Conservation (phyloP, 768 basidiomycete genomes). For the Tulasnella sp. region DNA sequence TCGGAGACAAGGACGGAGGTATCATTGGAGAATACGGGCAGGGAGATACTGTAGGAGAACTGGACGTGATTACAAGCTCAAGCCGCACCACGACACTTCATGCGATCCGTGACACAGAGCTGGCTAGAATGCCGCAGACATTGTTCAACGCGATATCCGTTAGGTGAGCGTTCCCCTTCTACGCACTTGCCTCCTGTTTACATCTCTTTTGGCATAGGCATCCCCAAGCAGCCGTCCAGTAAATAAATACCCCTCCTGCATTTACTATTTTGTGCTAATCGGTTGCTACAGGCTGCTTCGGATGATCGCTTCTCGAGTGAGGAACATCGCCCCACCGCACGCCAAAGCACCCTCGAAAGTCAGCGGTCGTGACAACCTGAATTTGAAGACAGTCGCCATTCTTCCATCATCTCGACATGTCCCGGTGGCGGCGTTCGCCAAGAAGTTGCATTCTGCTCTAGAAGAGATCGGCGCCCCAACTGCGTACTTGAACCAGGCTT, state of each 20-base stretch:
- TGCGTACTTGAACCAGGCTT: constrained; percentile 85
- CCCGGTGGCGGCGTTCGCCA: constrained; percentile 80
- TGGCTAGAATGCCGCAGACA: constrained; percentile 93
- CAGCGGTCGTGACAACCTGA: constrained; percentile 54
- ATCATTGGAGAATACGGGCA: constrained; percentile 93
- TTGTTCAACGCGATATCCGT: constrained; percentile 95
- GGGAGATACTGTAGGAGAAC: constrained; percentile 91
- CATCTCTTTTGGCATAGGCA: constrained; percentile 36
- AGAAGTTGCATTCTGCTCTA: constrained; percentile 74
- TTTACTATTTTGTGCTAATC: not conserved
- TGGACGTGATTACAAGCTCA: constrained; percentile 92
- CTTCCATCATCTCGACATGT: constrained; percentile 77
- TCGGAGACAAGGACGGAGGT: constrained; percentile 66
- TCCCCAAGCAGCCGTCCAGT: constrained; percentile 78
- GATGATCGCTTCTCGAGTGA: constrained; percentile 86
- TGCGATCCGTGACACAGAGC: constrained; percentile 94
- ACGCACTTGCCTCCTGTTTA: not conserved
- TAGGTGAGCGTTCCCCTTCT: constrained; percentile 32
- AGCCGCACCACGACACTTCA: constrained; percentile 82
- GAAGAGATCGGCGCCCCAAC: constrained; percentile 92
- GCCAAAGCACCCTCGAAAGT: constrained; percentile 26
- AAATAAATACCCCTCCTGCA: too few species aligned
- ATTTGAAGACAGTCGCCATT: constrained; percentile 89
- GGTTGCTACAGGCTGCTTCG: constrained; percentile 45
- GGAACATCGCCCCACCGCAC: constrained; percentile 54